Percentiles rank a stretch among this genome's conserved stretches.
Evolutionary conservation across 2,329 filamentous ascomycete genomes (phyloP).

Genomic region (Diaporthe sp.): DNA sequence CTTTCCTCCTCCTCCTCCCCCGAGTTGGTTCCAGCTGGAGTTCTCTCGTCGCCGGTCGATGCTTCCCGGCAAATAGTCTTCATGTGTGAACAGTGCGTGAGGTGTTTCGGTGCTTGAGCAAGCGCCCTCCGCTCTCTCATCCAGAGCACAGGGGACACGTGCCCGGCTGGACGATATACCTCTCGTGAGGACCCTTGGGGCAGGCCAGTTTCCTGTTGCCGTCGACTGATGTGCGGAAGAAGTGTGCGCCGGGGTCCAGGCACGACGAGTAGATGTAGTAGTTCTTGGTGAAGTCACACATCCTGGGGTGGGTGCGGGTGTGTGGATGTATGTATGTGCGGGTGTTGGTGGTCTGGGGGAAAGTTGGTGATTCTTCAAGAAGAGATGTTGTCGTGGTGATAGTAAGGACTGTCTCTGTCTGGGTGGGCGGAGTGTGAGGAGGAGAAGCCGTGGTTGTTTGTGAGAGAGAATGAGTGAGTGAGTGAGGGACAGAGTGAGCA

Average conservation of each 20-base stretch:
- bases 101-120: not conserved
- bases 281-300: conserved; percentile 80
- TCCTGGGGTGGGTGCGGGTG: conserved; percentile 48
- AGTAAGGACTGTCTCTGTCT: not conserved
- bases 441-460: not conserved
- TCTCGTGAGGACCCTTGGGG: conserved; percentile 76
- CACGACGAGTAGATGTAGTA: conserved; percentile 84
- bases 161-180: conserved; percentile 79
- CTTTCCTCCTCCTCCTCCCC: no score
- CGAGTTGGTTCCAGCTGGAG: not conserved
- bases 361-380: not conserved
- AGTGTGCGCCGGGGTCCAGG: conserved; percentile 77
- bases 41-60: not conserved
- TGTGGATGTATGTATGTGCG: not conserved
- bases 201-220: conserved; percentile 73
- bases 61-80: no score
- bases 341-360: not conserved
- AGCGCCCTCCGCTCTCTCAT: not conserved
- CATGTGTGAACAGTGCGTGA: not conserved
- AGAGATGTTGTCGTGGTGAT: not conserved
- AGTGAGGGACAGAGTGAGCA: no score
- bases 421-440: not conserved
- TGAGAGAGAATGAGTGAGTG: not conserved
- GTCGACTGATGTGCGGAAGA: conserved; percentile 78
- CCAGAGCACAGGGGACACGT: conserved; percentile 67